Percentiles rank a stretch among this genome's conserved stretches.
phyloP scores from a whole-genome alignment of 208 protist species.

The Leishmania major region DNA sequence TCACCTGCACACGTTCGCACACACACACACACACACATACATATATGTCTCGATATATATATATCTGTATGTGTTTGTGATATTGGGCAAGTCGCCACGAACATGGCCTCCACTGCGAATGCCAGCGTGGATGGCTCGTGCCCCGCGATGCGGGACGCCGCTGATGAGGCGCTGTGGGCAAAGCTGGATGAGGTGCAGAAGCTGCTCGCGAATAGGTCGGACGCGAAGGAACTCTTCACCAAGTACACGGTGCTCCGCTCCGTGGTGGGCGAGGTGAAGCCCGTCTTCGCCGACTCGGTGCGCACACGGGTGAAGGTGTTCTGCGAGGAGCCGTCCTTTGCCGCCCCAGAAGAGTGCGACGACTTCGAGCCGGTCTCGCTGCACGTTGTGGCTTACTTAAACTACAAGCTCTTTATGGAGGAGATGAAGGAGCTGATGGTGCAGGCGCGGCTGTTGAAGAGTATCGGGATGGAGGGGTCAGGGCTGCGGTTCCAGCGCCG shows the following conservation, averaged over 20 bases:
- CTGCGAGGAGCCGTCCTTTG: conserved; percentile 28
- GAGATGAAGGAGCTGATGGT: conserved; percentile 32
- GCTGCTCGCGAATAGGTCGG: conserved; percentile 13
- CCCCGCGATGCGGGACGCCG: background rate
- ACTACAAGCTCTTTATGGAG: conserved; percentile 29
- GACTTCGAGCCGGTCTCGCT: conserved; percentile 36
- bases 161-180: conserved; percentile 14
- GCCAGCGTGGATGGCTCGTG: too few relatives aligned
- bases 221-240: conserved; percentile 30
- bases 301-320: conserved; percentile 31
- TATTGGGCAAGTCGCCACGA: background rate
- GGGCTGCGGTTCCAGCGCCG: conserved; percentile 32
- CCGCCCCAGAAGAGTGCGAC: conserved; percentile 28
- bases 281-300: conserved; percentile 35
- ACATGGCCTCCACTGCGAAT: background rate
- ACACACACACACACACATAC: conserved; percentile 8
- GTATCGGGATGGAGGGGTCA: conserved; percentile 34
- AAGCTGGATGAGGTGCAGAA: conserved; percentile 32
- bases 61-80: background rate
- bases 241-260: conserved; percentile 29
- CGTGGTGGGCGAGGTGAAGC: conserved; percentile 40
- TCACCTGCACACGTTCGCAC: background rate
- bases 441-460: conserved; percentile 25
- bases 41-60: background rate
- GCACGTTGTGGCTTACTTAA: conserved; percentile 59